phyloP scores from a whole-genome alignment of 352 stramenopile species.

The Globisporangium parvum region DNA sequence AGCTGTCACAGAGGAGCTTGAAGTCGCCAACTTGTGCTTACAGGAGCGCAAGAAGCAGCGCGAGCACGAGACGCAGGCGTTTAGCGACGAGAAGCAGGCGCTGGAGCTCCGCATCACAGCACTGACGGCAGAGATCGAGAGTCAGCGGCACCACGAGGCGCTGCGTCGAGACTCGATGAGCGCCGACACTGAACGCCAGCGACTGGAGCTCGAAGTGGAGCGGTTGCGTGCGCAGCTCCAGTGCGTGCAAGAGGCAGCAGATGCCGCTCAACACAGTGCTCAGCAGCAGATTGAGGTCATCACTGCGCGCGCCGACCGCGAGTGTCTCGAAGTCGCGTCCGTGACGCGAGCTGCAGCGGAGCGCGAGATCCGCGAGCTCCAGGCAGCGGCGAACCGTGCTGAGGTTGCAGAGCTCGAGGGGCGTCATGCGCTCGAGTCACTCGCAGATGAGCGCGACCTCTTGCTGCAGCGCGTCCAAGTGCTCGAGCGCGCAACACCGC shows the following conservation, averaged over 20 bases:
- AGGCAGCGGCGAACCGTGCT: slow-evolving; percentile 10
- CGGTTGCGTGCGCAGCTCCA: slow-evolving; percentile 1
- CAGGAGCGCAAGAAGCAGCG: slow-evolving; percentile 62
- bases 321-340: slow-evolving; percentile 4
- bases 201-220: slow-evolving; percentile 1
- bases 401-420: slow-evolving; percentile 10
- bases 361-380: slow-evolving; percentile 4
- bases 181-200: not conserved
- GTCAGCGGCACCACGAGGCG: slow-evolving; percentile 1
- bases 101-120: slow-evolving; percentile 16
- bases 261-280: not conserved
- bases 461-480: slow-evolving; percentile 16
- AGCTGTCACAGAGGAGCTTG: slow-evolving; percentile 42
- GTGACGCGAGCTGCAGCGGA: slow-evolving; percentile 5
- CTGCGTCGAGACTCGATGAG: not conserved
- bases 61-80: slow-evolving; percentile 27
- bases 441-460: slow-evolving; percentile 20
- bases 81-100: slow-evolving; percentile 19
- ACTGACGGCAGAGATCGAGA: slow-evolving; percentile 7
- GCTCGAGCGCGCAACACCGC: slow-evolving; percentile 10
- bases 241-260: not conserved
- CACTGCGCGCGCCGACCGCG: not conserved
- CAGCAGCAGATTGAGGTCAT: not conserved
- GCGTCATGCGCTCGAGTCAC: slow-evolving; percentile 6
- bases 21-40: slow-evolving; percentile 67